Percentiles rank a stretch among this genome's conserved stretches.
These are phyloP conservation scores for Termitomyces sp. DNA, from an alignment of 768 basidiomycete species.

Conservation along the genomic window DNA sequence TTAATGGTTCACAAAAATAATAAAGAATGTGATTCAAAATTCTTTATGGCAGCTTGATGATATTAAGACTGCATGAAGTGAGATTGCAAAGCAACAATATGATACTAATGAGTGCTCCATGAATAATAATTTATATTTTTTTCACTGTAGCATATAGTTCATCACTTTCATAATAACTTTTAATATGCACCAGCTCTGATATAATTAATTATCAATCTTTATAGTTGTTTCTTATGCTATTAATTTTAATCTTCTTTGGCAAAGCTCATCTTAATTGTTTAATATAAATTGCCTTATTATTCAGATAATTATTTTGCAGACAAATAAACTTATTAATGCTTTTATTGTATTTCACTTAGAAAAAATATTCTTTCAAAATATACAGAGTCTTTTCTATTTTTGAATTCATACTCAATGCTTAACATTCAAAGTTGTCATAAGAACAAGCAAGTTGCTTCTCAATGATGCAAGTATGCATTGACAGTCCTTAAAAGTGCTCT, in stretches of 20 bases:
- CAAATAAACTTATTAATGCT: neutral
- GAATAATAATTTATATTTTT: neutral
- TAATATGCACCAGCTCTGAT: neutral
- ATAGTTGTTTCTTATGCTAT: neutral
- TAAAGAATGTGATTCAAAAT: neutral
- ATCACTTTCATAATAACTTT: neutral
- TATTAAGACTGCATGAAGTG: neutral
- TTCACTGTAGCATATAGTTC: neutral
- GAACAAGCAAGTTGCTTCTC: no score
- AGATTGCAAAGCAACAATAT: neutral
- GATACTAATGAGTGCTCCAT: neutral
- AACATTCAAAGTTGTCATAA: no score
- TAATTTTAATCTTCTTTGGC: neutral
- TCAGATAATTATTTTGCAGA: neutral
- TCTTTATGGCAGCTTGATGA: neutral
- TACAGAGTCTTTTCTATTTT: neutral
- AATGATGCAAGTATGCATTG: no score
- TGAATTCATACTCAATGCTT: neutral
- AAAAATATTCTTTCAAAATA: neutral
- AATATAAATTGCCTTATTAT: neutral
- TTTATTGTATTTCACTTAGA: neutral
- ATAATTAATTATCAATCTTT: neutral
- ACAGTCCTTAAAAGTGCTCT: no score
- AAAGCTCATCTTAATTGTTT: neutral
- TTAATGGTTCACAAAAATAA: neutral